Base-by-base conservation (phyloP, 192 early-diverging fungal genomes). In the Linnemannia schmuckeri region DNA sequence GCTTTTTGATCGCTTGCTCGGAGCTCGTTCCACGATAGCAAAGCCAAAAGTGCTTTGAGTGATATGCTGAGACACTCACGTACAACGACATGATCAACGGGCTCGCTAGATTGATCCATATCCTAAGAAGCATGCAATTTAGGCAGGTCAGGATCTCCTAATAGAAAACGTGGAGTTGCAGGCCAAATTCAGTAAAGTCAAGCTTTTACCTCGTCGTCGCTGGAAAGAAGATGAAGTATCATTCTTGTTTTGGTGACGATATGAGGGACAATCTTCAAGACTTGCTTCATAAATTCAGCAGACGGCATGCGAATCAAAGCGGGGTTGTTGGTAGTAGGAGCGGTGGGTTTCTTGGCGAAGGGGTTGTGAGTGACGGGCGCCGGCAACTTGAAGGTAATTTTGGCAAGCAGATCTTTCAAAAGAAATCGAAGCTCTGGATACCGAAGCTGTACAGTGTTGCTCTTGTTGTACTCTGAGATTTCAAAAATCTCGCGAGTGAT, bases 331-430 rank as follows among this genome's bases (percentile, higher is more conserved):
- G 30, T 61, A 7, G 44, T 35, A 49, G 68, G 76, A 38, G 63
- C 71, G 55, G 75, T 41, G 40, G 83, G 85, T 69, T 91, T 92
- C 13, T 83, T 87, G 69, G 76, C 75, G 24, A 85, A 87, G 18
- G 85, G 82, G 30, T 38, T 42, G 40, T 83, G 55, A 17, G 49
- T 38, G 10, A 63, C 41, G 20, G 88, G 80, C 3, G 87, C 72
- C 1, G 82, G 75, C 44, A 92, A 54, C 66, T 92, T 93, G 41
- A 82, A 85, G 22, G 86, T 87, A 18, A 92, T 69, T 74, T 93
- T 93, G 13, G 84, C 70, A 55, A 81, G 72, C 2, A 93, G 76
- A 72, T 93, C 92, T 22, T 85, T 82, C 10, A 93, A 78, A 20
- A 93, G 83, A 46, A 91, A 92, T 57, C 86, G 89, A 13, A 89